Evolutionary conservation across 1,284 basidiomycete genomes (phyloP).

Genomic region (Rhodotorula mucilaginosa): DNA sequence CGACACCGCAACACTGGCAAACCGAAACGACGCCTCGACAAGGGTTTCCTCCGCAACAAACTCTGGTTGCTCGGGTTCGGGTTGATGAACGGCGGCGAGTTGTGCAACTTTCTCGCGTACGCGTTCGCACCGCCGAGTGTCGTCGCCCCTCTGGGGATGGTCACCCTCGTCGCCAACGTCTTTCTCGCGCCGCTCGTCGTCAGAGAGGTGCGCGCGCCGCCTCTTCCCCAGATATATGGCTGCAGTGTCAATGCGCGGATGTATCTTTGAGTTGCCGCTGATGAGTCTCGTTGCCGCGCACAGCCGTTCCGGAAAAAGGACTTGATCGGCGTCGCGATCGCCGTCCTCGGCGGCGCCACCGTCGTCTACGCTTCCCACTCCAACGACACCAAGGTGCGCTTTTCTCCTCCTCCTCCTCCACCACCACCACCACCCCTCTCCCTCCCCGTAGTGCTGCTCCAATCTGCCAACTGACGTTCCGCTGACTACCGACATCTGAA

Average conservation of each 20-base stretch:
- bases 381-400: slow-evolving; percentile 62
- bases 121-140: slow-evolving; percentile 85
- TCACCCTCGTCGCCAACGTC: slow-evolving; percentile 84
- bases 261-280: too few species aligned
- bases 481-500: background rate
- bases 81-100: slow-evolving; percentile 87
- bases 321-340: slow-evolving; percentile 78
- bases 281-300: background rate
- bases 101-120: slow-evolving; percentile 87
- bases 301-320: slow-evolving; percentile 60
- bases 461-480: too few species aligned
- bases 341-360: slow-evolving; percentile 79
- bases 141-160: slow-evolving; percentile 70
- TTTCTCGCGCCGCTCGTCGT: slow-evolving; percentile 86
- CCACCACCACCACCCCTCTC: background rate
- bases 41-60: slow-evolving; percentile 74
- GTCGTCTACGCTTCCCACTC: slow-evolving; percentile 81
- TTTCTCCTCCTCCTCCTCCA: background rate
- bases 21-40: slow-evolving; percentile 19
- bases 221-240: too few species aligned
- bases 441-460: too few species aligned
- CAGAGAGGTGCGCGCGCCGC: slow-evolving; percentile 44
- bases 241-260: too few species aligned
- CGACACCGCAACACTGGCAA: too few species aligned
- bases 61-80: slow-evolving; percentile 89